Evolutionary conservation across 208 protist species (phyloP).

Genomic region (Leishmania lainsoni): DNA sequence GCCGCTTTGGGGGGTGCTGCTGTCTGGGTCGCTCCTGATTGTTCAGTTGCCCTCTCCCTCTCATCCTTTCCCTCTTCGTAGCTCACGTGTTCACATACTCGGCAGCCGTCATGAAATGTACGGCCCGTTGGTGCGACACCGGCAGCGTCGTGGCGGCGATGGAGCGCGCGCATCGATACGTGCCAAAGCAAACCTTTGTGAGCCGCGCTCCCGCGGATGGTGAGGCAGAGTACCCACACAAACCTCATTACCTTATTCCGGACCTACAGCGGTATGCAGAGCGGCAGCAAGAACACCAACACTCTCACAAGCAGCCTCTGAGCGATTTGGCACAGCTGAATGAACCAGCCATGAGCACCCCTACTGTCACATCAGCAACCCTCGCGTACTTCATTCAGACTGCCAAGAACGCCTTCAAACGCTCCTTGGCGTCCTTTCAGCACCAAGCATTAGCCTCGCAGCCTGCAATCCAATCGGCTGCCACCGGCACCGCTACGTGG

Average conservation of each 20-base stretch:
- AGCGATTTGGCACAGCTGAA: constrained; percentile 2
- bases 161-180: constrained; percentile 10
- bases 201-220: neutral
- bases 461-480: neutral
- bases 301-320: neutral
- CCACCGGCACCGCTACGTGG: neutral
- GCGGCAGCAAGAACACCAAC: constrained; percentile 7
- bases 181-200: constrained; percentile 16
- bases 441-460: neutral
- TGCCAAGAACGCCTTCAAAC: neutral
- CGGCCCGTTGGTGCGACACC: neutral
- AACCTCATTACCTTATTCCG: constrained; percentile 12
- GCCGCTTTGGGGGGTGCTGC: neutral
- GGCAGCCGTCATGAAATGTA: constrained; percentile 10
- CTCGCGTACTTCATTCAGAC: constrained; percentile 11
- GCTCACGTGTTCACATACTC: neutral
- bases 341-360: neutral
- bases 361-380: neutral
- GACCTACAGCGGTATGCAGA: constrained; percentile 17
- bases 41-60: neutral
- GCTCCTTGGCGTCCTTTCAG: constrained; percentile 10
- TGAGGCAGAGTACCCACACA: neutral
- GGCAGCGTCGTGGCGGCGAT: constrained; percentile 10
- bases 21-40: neutral
- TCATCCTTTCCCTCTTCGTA: constrained; percentile 3